A percentile compares a stretch with the other conserved stretches of the same genome.
Evolutionary conservation across 2,329 filamentous ascomycete genomes (phyloP).

Genomic region (Curvularia lunata): DNA sequence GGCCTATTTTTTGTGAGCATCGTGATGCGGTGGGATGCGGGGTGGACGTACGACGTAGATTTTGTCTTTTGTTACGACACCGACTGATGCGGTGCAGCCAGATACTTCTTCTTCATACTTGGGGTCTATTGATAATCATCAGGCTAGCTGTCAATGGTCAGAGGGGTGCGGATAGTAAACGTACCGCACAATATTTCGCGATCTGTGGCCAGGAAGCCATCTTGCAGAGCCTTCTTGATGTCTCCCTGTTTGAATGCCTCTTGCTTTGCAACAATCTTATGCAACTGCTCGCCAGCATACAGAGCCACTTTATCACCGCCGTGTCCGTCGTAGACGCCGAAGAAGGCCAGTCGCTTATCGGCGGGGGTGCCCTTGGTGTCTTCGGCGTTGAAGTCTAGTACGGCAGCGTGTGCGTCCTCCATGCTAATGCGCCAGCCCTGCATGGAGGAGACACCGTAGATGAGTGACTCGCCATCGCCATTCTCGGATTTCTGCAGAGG

Average conservation of each 20-base stretch:
- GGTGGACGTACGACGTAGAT: constrained; percentile 85
- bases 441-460: constrained; percentile 97
- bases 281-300: constrained; percentile 90
- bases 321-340: constrained; percentile 97
- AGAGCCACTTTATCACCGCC: constrained; percentile 95
- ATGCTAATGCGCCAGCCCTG: constrained; percentile 99
- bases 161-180: constrained; percentile 20
- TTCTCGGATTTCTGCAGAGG: constrained; percentile 75
- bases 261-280: constrained; percentile 93
- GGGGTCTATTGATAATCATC: constrained; percentile 69
- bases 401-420: constrained; percentile 92
- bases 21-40: neutral
- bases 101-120: constrained; percentile 98
- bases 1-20: constrained; percentile 64
- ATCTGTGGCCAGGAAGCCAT: constrained; percentile 95
- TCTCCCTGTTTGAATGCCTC: constrained; percentile 90
- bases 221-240: constrained; percentile 94
- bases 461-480: constrained; percentile 89
- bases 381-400: constrained; percentile 76
- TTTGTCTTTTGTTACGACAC: constrained; percentile 85
- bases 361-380: constrained; percentile 65
- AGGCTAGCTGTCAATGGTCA: constrained; percentile 27
- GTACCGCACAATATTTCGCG: constrained; percentile 93
- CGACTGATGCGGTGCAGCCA: constrained; percentile 93
- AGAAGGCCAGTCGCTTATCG: constrained; percentile 84